Evolutionary conservation across 148 eudicot genomes (phyloP).

Genomic region (Camellia sinensis): DNA sequence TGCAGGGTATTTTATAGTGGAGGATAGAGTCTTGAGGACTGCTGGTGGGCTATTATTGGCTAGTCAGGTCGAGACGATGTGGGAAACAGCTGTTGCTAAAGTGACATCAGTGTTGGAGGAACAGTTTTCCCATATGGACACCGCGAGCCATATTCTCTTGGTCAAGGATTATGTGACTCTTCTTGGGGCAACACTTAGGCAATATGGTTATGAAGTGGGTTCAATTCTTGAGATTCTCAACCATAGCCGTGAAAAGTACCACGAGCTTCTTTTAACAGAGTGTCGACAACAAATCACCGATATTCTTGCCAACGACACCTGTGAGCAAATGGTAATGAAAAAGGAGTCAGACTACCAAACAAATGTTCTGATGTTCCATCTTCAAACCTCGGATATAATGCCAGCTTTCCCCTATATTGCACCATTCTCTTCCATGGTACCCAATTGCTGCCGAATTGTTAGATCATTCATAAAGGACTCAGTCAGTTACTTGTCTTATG

Average conservation of each 20-base stretch:
- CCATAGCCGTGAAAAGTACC: slow-evolving; percentile 68
- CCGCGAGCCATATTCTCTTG: slow-evolving; percentile 64
- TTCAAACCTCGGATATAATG: slow-evolving; percentile 82
- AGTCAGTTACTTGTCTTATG: slow-evolving; percentile 73
- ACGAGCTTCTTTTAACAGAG: slow-evolving; percentile 74
- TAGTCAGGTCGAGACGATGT: slow-evolving; percentile 92
- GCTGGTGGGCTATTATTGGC: slow-evolving; percentile 68
- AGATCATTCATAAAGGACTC: slow-evolving; percentile 83
- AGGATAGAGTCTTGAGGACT: slow-evolving; percentile 89
- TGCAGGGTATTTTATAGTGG: slow-evolving; percentile 85
- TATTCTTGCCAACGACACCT: slow-evolving; percentile 54
- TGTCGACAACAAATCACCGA: slow-evolving; percentile 68
- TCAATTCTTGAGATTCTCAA: slow-evolving; percentile 60
- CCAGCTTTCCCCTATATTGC: slow-evolving; percentile 95
- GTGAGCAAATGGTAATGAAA: slow-evolving; percentile 75
- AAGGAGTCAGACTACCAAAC: slow-evolving; percentile 82
- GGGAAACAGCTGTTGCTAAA: slow-evolving; percentile 79
- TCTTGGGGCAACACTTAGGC: slow-evolving; percentile 68
- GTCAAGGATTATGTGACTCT: slow-evolving; percentile 90
- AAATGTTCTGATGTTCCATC: slow-evolving; percentile 69
- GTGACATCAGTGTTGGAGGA: slow-evolving; percentile 60
- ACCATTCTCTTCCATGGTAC: slow-evolving; percentile 89
- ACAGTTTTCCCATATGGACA: slow-evolving; percentile 62
- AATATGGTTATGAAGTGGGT: slow-evolving; percentile 74
- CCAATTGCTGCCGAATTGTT: slow-evolving; percentile 75